Evolutionary conservation across 345 rosid genomes (phyloP).

Genomic region (Schrenkiella parvula): DNA sequence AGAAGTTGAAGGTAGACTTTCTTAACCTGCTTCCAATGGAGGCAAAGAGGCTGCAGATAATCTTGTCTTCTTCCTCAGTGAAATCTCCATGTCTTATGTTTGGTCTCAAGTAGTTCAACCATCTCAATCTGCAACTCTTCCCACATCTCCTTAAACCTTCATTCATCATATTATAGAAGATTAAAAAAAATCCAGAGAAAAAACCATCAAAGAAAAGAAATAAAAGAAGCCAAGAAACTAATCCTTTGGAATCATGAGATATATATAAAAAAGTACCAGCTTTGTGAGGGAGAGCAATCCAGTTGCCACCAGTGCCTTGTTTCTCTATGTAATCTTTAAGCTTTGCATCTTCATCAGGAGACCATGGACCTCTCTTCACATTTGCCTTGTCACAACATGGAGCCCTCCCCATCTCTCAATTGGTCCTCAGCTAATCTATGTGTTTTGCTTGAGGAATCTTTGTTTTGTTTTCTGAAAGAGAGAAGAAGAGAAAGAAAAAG

Average conservation of each 20-base stretch:
- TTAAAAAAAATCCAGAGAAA: background rate
- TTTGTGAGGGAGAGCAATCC: constrained; percentile 84
- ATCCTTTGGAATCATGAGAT: background rate
- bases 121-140: constrained; percentile 87
- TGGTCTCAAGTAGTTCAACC: constrained; percentile 91
- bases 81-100: constrained; percentile 91
- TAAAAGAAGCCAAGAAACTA: background rate
- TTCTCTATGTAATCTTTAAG: constrained; percentile 61
- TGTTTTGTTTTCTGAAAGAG: constrained; percentile 12
- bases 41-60: constrained; percentile 64
- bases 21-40: constrained; percentile 89
- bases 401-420: constrained; percentile 71
- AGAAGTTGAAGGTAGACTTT: background rate
- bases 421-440: background rate
- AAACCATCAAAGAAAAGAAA: background rate
- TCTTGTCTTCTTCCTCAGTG: constrained; percentile 68
- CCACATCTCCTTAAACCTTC: constrained; percentile 84
- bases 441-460: constrained; percentile 4
- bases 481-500: constrained; percentile 17
- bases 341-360: constrained; percentile 93
- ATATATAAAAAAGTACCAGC: constrained; percentile 54
- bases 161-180: background rate
- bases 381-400: constrained; percentile 92
- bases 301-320: constrained; percentile 70
- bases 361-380: constrained; percentile 95